Evolutionary conservation across 2,329 filamentous ascomycete genomes (phyloP), one percentile per base, ranked within the genome.

Genomic region (Xylariaceae sp.): DNA sequence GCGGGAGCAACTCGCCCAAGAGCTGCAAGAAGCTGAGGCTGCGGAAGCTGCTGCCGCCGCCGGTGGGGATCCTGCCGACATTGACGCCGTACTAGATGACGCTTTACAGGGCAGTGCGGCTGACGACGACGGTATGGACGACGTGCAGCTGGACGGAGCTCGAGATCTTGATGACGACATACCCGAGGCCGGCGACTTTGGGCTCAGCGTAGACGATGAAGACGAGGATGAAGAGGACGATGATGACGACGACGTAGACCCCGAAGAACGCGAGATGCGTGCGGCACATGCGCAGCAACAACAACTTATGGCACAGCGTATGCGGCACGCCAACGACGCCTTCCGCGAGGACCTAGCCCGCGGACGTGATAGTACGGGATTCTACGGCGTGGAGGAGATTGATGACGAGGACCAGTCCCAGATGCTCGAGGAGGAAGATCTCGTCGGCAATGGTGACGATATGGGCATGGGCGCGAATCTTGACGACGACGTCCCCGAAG

Each of bases 141-240:
- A 80, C 47, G 76, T 75, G 14, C 83, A 83, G 63, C 73, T 84
- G 57, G 77, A 82, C 49, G 78, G 73, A 16, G 76, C 64, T 51
- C 70, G 76, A 36, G 87, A 90, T 70, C 69, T 90, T 49, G 88
- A 91, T 59, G 86, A 88, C 54, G 87, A 89, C 46, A 85, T 90
- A 16, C 87, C 87, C 1, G 85, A 89, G 63, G 86, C 79, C 3
- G 72, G 68, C 7, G 78, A 76, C 18, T 80, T 80, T 67, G 75
- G 75, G 5, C 73, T 82, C 47, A 76, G 74, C 33, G 71, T 70
- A 0, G 74, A 72, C 0, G 70, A 70, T 0, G 70, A 73, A 0
- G 69, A 69, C 1, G 64, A 67, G 1, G 61, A 71, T 6, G 75
- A 77, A 17, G 66, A 75, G 6, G 68, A 72, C 1, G 70, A 73